Evolutionary conservation across 208 protist species (phyloP).

Genomic region (Trypanosomatidae sp.): DNA sequence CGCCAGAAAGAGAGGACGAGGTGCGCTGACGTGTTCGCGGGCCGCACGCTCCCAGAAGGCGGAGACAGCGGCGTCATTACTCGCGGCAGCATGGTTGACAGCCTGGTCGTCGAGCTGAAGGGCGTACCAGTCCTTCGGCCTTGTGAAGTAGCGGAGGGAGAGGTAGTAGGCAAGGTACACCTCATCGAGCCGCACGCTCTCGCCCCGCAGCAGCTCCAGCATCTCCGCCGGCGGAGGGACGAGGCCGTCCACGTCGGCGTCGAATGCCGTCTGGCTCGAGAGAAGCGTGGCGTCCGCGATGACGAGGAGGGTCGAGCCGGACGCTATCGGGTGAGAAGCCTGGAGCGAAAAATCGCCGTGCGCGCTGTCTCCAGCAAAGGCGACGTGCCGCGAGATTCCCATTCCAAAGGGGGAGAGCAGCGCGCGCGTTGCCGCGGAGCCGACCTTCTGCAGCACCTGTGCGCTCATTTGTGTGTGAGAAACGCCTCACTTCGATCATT

Average conservation of each 20-base stretch:
- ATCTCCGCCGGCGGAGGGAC: conserved; percentile 37
- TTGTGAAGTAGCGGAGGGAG: conserved; percentile 19
- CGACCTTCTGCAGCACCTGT: not conserved
- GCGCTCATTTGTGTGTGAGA: no score
- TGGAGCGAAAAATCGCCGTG: no score
- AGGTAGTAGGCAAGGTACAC: conserved; percentile 34
- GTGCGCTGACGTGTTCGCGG: conserved; percentile 27
- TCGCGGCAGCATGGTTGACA: not conserved
- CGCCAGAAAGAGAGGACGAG: conserved; percentile 20
- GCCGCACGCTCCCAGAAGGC: conserved; percentile 16
- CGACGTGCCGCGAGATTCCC: no score
- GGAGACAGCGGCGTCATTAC: not conserved
- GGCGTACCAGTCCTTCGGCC: conserved; percentile 23
- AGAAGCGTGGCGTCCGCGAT: conserved; percentile 29
- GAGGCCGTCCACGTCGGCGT: conserved; percentile 34
- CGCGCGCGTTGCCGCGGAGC: conserved; percentile 10
- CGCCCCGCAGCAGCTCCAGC: conserved; percentile 19
- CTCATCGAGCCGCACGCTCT: conserved; percentile 10
- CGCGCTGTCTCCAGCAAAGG: no score
- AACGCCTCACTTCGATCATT: no score
- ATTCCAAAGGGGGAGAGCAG: conserved; percentile 29
- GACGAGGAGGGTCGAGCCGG: no score
- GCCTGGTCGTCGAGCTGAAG: conserved; percentile 10
- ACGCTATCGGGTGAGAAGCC: no score
- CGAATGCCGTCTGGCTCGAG: conserved; percentile 24